These are phyloP conservation scores for Saussurea involucrata DNA, from an alignment of 129 eudicot genomes.

Conservation along the genomic window DNA sequence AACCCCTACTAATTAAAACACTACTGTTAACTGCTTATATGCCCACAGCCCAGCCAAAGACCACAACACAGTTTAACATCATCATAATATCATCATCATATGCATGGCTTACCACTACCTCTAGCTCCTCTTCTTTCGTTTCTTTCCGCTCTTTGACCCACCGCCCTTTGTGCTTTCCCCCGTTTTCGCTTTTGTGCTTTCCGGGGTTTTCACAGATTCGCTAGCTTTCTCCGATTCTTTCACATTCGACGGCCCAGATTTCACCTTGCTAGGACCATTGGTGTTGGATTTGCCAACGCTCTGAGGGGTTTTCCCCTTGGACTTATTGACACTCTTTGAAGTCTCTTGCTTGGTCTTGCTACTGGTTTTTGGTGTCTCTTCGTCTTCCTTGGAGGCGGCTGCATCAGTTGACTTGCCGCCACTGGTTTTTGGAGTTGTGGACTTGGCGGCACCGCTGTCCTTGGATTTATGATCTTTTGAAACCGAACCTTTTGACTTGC, in stretches of 20 bases:
- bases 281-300: conserved; percentile 33
- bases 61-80: background rate
- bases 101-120: background rate
- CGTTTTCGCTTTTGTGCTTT: conserved; percentile 42
- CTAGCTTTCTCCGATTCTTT: conserved; percentile 44
- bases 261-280: conserved; percentile 36
- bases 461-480: conserved; percentile 33
- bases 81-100: background rate
- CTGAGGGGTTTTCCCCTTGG: conserved; percentile 55
- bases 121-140: conserved; percentile 43
- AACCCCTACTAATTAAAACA: conserved; percentile 27
- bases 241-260: conserved; percentile 42
- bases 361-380: conserved; percentile 32
- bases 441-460: conserved; percentile 3
- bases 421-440: conserved; percentile 19
- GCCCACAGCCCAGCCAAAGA: conserved; percentile 5
- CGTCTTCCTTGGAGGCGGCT: conserved; percentile 41
- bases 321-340: conserved; percentile 31
- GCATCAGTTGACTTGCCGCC: conserved; percentile 29
- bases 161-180: conserved; percentile 32
- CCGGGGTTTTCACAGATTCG: conserved; percentile 41
- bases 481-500: conserved; percentile 38
- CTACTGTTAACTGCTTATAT: conserved; percentile 26
- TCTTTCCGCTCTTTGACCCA: conserved; percentile 52
- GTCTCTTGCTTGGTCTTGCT: conserved; percentile 46